phyloP scores from a whole-genome alignment of 192 early-diverging fungal genomes.

The Coemansia sp. region DNA sequence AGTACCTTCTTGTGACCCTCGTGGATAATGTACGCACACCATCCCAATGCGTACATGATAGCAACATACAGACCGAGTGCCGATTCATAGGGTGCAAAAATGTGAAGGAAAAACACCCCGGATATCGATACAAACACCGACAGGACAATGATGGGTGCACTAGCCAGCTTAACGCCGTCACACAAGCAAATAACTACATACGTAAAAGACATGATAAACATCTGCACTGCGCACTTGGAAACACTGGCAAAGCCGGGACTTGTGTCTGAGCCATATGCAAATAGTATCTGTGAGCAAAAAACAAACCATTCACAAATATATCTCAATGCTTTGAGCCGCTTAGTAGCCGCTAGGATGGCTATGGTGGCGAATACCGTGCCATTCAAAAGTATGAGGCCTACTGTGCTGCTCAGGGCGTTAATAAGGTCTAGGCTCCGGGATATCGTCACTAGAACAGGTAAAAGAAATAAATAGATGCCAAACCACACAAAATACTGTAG shows the following conservation, averaged over 20 bases:
- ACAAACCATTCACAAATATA: neutral
- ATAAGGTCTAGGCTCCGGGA: neutral
- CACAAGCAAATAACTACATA: neutral
- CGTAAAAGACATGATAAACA: neutral
- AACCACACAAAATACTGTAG: neutral
- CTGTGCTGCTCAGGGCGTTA: neutral
- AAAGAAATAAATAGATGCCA: neutral
- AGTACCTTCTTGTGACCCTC: neutral
- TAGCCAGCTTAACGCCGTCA: neutral
- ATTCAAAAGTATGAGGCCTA: neutral
- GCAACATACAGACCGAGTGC: neutral
- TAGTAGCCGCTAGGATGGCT: neutral
- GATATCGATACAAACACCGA: neutral
- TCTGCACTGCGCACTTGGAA: neutral
- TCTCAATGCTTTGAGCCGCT: neutral
- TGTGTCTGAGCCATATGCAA: neutral
- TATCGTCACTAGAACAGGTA: neutral
- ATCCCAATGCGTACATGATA: conserved; percentile 2
- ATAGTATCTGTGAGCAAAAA: neutral
- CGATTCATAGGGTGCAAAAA: neutral
- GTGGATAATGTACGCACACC: neutral
- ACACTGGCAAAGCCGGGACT: neutral
- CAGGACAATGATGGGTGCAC: neutral
- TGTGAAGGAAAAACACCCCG: neutral
- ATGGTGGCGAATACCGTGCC: neutral